Percentiles rank a stretch among this genome's conserved stretches.
These are phyloP conservation scores for Rehmannia glutinosa DNA, from an alignment of 257 asterid species.

Conservation along the genomic window DNA sequence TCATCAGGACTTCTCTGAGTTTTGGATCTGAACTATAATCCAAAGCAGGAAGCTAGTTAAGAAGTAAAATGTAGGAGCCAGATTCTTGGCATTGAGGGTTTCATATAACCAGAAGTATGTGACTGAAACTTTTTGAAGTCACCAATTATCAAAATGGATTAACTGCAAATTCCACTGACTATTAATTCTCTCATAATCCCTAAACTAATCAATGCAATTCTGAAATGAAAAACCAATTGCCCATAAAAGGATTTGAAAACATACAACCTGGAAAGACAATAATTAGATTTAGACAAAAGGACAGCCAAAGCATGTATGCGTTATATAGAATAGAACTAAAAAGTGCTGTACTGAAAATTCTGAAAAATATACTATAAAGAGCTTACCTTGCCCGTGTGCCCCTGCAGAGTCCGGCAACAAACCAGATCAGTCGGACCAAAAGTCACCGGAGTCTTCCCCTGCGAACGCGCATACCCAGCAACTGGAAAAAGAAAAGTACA, in stretches of 20 bases:
- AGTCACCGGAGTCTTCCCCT: constrained; percentile 76
- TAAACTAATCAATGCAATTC: not conserved
- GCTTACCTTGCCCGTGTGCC: constrained; percentile 88
- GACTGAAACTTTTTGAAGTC: not conserved
- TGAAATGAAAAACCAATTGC: not conserved
- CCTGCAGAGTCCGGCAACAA: constrained; percentile 93
- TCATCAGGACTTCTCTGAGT: not conserved
- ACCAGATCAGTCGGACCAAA: constrained; percentile 98
- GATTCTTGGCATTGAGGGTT: not conserved
- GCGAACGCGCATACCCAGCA: constrained; percentile 74
- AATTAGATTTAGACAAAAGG: constrained; percentile 5
- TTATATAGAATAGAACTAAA: not conserved
- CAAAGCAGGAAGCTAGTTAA: not conserved
- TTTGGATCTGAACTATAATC: not conserved
- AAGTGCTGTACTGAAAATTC: not conserved
- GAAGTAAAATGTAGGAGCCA: no score
- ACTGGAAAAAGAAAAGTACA: constrained; percentile 35
- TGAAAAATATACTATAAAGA: not conserved
- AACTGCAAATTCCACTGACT: not conserved
- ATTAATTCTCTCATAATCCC: not conserved
- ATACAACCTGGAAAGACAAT: not conserved
- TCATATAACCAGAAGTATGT: not conserved
- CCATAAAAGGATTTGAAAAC: not conserved
- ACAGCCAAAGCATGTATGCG: no score
- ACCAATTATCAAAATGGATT: not conserved